Evolutionary conservation across 2,329 filamentous ascomycete species (phyloP).

Genomic region (Botrytis medusae): DNA sequence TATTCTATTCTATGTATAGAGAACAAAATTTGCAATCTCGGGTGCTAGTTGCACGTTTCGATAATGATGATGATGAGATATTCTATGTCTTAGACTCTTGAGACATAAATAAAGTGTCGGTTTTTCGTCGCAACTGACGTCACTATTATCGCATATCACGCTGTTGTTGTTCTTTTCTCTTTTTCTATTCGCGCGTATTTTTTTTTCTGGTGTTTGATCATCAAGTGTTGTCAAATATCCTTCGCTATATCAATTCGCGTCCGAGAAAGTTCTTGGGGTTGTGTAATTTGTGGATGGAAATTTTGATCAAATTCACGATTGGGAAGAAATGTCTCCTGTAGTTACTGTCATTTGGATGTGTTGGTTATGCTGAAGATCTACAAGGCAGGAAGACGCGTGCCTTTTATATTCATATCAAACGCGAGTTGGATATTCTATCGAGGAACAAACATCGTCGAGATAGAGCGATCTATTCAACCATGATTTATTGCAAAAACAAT

Average conservation of each 20-base stretch:
- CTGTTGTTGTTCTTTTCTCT: not conserved
- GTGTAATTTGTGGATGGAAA: not conserved
- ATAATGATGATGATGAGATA: not conserved
- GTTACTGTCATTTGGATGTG: fast-evolving
- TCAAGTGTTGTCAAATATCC: not conserved
- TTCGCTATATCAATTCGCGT: not conserved
- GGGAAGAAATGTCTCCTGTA: not conserved
- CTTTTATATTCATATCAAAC: not conserved
- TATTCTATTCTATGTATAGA: not conserved
- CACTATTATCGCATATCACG: too few species aligned
- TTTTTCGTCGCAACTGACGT: too few species aligned
- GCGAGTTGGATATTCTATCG: too few species aligned
- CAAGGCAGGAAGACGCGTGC: not conserved
- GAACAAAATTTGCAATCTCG: not conserved
- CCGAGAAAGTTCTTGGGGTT: not conserved
- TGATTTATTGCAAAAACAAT: not conserved
- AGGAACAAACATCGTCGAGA: not conserved
- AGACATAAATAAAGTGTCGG: too few species aligned
- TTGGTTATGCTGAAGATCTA: not conserved
- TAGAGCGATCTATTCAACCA: not conserved
- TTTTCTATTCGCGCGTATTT: not conserved
- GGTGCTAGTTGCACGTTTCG: not conserved
- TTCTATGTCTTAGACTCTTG: not conserved
- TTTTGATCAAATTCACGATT: not conserved
- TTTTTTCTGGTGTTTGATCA: not conserved